A percentile compares a stretch with the other conserved stretches of the same genome.
phyloP scores from a whole-genome alignment of 108 stramenopile species.

The Nitzschia sp. region DNA sequence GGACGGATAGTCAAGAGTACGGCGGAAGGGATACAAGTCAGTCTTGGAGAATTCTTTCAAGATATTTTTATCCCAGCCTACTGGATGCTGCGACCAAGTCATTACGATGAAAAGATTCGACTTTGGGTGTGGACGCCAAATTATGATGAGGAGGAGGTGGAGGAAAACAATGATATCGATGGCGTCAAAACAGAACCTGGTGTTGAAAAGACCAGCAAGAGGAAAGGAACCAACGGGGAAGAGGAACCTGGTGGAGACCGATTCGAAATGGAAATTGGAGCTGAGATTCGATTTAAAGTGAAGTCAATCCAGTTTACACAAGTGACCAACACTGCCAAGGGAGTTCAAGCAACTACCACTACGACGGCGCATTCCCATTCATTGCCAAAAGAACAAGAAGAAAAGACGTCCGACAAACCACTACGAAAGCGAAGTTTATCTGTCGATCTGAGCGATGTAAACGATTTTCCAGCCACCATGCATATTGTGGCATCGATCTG shows the following conservation, averaged over 20 bases:
- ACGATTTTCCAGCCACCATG: constrained; percentile 67
- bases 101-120: constrained; percentile 53
- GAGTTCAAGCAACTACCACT: constrained; percentile 77
- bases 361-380: constrained; percentile 45
- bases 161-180: constrained; percentile 31
- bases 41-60: constrained; percentile 82
- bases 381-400: constrained; percentile 25
- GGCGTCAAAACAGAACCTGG: constrained; percentile 5
- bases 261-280: constrained; percentile 83
- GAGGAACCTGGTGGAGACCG: constrained; percentile 37
- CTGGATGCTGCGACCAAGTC: constrained; percentile 82
- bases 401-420: constrained; percentile 22
- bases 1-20: constrained; percentile 67
- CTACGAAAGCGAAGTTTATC: constrained; percentile 73
- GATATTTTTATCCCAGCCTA: constrained; percentile 86
- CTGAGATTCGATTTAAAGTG: constrained; percentile 86
- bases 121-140: constrained; percentile 80
- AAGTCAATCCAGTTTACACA: constrained; percentile 85
- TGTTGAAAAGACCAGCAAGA: neutral
- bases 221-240: constrained; percentile 36
- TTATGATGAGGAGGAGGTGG: constrained; percentile 43
- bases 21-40: constrained; percentile 75
- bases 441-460: constrained; percentile 65
- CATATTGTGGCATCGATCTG: constrained; percentile 86
- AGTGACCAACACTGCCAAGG: constrained; percentile 84